These are phyloP conservation scores for Talaromyces stipitatus DNA, from an alignment of 495 filamentous ascomycete species.

Conservation along the genomic window DNA sequence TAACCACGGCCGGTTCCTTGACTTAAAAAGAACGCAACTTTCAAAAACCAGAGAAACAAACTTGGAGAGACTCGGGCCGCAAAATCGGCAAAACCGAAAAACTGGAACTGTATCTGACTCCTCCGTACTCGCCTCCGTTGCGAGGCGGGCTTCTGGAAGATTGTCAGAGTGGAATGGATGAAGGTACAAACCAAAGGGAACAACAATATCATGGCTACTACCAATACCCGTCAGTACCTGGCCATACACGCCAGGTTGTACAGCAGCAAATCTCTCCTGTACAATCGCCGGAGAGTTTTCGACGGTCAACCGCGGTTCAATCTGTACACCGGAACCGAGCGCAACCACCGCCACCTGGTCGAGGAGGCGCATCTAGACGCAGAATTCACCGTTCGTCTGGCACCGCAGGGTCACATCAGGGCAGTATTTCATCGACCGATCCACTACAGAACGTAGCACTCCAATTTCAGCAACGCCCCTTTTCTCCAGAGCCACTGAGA, in stretches of 20 bases:
- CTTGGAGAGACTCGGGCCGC: neutral
- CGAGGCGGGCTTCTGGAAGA: slow-evolving; percentile 33
- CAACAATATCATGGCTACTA: slow-evolving; percentile 58
- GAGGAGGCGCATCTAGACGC: neutral
- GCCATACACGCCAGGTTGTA: slow-evolving; percentile 17
- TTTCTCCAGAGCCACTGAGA: slow-evolving; percentile 1
- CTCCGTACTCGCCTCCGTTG: slow-evolving; percentile 49
- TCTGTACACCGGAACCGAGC: neutral
- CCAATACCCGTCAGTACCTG: slow-evolving; percentile 18
- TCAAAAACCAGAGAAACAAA: neutral
- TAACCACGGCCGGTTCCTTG: neutral
- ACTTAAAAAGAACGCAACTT: neutral
- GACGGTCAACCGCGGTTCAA: neutral
- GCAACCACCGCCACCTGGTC: neutral
- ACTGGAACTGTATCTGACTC: slow-evolving; percentile 52
- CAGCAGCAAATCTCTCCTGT: neutral
- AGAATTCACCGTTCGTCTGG: neutral
- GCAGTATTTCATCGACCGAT: neutral
- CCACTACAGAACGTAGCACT: neutral
- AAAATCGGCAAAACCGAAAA: slow-evolving; percentile 25
- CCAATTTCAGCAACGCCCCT: neutral
- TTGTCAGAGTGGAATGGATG: slow-evolving; percentile 59
- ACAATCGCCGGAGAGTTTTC: neutral
- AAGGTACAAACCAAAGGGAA: slow-evolving; percentile 52
- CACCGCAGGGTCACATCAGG: neutral